These are phyloP conservation scores for Hysterium pulicare DNA, from an alignment of 2,329 filamentous ascomycete species.

Conservation along the genomic window DNA sequence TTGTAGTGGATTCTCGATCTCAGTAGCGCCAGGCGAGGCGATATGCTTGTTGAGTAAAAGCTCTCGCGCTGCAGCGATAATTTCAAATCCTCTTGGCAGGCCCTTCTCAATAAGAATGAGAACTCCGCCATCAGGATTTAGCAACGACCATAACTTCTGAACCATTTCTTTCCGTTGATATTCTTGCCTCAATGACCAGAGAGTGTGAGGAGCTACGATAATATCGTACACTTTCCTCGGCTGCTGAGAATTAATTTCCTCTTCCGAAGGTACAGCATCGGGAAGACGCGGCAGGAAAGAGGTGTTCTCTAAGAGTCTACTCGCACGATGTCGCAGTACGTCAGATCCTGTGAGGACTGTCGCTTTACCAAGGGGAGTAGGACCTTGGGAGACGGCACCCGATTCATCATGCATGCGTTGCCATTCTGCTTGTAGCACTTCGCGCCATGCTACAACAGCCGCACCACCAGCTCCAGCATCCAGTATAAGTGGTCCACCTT, in stretches of 20 bases:
- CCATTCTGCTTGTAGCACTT: constrained; percentile 79
- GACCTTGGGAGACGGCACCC: constrained; percentile 16
- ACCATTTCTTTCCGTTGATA: constrained; percentile 74
- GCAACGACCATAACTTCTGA: constrained; percentile 83
- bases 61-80: constrained; percentile 78
- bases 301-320: constrained; percentile 77
- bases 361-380: constrained; percentile 63
- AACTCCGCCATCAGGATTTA: constrained; percentile 80
- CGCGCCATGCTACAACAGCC: constrained; percentile 70
- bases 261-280: constrained; percentile 70
- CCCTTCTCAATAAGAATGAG: constrained; percentile 89
- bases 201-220: constrained; percentile 80
- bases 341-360: constrained; percentile 79
- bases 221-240: constrained; percentile 78
- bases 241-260: constrained; percentile 32
- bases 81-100: constrained; percentile 86
- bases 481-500: constrained; percentile 63
- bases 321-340: constrained; percentile 69
- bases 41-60: constrained; percentile 75
- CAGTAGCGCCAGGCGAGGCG: constrained; percentile 54
- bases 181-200: constrained; percentile 73
- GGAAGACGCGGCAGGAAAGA: constrained; percentile 91
- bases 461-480: constrained; percentile 74
- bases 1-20: constrained; percentile 34
- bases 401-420: constrained; percentile 56